A percentile compares a stretch with the other conserved stretches of the same genome.
Conservation (phyloP, 78 protist genomes). For the Planoprotostelium fungivorum region DNA sequence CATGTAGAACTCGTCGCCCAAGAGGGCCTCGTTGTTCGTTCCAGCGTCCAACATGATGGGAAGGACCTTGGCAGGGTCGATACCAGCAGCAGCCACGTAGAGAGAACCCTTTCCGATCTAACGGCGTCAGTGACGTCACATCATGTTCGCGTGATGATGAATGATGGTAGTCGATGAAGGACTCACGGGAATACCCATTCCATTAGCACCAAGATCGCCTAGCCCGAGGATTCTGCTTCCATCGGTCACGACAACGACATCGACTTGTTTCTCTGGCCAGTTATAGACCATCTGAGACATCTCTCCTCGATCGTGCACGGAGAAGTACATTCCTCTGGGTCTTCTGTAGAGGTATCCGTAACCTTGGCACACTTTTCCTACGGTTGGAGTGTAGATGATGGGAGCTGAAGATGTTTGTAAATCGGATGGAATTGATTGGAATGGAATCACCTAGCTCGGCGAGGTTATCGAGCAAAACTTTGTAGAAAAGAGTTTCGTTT, state of each 20-base stretch:
- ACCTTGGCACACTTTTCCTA: slow-evolving; percentile 76
- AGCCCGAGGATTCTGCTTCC: slow-evolving; percentile 98
- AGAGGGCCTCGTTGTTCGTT: slow-evolving; percentile 80
- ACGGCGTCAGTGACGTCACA: slow-evolving; percentile 40
- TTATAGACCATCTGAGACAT: slow-evolving; percentile 63
- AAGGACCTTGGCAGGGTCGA: slow-evolving; percentile 76
- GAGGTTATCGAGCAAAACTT: slow-evolving; percentile 57
- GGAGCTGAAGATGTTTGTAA: slow-evolving; percentile 65
- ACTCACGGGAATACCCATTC: slow-evolving; percentile 91
- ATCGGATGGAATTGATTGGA: not conserved
- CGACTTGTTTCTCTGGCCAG: slow-evolving; percentile 72
- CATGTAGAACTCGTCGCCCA: slow-evolving; percentile 81
- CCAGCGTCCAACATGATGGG: slow-evolving; percentile 96
- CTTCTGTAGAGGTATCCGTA: slow-evolving; percentile 62
- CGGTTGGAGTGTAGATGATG: slow-evolving; percentile 92
- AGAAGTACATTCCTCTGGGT: slow-evolving; percentile 82
- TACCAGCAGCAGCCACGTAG: slow-evolving; percentile 83
- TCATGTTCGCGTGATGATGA: too few species aligned
- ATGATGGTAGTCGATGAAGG: too few species aligned
- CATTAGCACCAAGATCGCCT: slow-evolving; percentile 95
- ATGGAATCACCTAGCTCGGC: not conserved
- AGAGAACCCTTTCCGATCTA: slow-evolving; percentile 87
- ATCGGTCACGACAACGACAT: slow-evolving; percentile 93
- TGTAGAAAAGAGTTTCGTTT: slow-evolving; percentile 82
- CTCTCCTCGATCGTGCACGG: slow-evolving; percentile 69